Evolutionary conservation across 257 asterid genomes (phyloP), one percentile per base, ranked within the genome.

Genomic region (Gentiana straminea): DNA sequence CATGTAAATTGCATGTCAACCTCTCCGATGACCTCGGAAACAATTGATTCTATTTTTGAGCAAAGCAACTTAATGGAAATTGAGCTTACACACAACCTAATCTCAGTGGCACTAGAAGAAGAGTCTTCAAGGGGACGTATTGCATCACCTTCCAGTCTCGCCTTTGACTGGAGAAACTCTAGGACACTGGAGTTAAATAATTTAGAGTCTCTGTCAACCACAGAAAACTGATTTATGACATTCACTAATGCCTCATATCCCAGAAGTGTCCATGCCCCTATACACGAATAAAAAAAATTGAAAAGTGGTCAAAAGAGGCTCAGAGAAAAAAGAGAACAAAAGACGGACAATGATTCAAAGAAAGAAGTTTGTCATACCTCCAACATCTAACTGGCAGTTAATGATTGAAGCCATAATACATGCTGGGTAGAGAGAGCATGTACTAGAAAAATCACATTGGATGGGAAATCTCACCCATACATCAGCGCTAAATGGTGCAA

Each of bases 381-480:
- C 83, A 59, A 77, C 68, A 52, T 78, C 81, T 66, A 91, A 60
- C 59, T 73, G 84, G 64, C 89, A 82, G 60, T 78, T 76, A 58
- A 65, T 65, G 61, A 83, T 72, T 62, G 67, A 70, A 59, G 81
- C 80, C 95, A 84, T 86, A 64, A 87, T 62, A 73, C 80, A 78
- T 58, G 57, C 71, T 49, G 96, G 86, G 74, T 54, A 61, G 55
- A 77, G 57, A 55, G 77, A 66, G 62, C 59, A 58, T 10, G 51
- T 59, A 66, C 61, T 66, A 46, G 73, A 55, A 49, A 65, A 57
- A 64, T 77, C 84, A 65, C 59, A 57, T 48, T 69, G 68, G 63
- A 37, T 48, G 52, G 98, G 96, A 46, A 87, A 75, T 73, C 86
- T 81, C 78, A 87, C 75, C 96, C 96, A 91, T 45, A 79, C 73